Percentiles rank a stretch among this genome's conserved stretches.
Evolutionary conservation across 176 grass and related monocot species (phyloP).

Genomic region (Aegilops speltoides): DNA sequence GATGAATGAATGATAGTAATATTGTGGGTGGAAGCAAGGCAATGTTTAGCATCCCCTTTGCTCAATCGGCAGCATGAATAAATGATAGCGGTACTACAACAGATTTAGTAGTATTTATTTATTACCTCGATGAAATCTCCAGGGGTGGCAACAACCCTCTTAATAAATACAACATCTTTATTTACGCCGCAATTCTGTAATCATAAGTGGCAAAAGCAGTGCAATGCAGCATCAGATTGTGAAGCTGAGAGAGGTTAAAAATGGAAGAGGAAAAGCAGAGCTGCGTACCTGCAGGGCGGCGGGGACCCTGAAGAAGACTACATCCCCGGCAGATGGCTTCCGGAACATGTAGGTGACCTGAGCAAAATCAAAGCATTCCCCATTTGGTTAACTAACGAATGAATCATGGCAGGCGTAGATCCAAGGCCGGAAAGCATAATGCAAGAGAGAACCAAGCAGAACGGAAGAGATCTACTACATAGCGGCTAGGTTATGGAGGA

Average conservation of each 20-base stretch:
- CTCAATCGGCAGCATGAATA: neutral
- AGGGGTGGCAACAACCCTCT: constrained; percentile 50
- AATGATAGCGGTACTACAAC: neutral
- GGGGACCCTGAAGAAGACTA: constrained; percentile 50
- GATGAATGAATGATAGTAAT: neutral
- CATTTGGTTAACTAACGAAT: neutral
- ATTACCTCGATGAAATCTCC: constrained; percentile 61
- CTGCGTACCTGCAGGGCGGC: constrained; percentile 16
- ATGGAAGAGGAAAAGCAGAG: neutral
- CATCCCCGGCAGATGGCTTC: constrained; percentile 45
- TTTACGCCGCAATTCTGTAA: constrained; percentile 46
- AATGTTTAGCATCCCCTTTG: neutral
- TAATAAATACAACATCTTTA: constrained; percentile 54
- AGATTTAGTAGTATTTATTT: neutral
- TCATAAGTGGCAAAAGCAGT: neutral
- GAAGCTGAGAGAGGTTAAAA: neutral
- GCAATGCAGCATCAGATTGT: neutral
- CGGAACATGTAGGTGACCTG: constrained; percentile 55
- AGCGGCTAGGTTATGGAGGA: neutral
- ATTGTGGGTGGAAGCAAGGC: neutral
- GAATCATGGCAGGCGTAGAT: neutral
- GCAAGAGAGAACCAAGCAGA: neutral
- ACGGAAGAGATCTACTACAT: neutral
- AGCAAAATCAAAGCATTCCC: neutral
- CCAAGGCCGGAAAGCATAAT: neutral